Conservation (phyloP, 345 rosid species). For the Capsella bursapastoris region DNA sequence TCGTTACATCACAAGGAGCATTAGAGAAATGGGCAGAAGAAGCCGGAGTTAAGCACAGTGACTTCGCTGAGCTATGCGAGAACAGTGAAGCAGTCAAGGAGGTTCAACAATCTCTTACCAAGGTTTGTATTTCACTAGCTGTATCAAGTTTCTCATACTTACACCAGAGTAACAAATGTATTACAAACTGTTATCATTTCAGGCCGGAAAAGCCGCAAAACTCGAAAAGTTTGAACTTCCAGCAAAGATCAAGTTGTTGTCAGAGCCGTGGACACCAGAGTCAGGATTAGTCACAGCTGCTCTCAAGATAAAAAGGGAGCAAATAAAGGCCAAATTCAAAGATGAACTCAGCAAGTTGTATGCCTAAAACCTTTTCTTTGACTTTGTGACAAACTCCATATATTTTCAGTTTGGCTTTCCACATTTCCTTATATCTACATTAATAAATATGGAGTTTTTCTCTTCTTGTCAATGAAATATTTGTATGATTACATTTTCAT, state of each 20-base stretch:
- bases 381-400: slow-evolving; percentile 14
- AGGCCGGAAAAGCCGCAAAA: slow-evolving; percentile 71
- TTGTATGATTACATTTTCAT: not conserved
- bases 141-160: not conserved
- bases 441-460: slow-evolving; percentile 2
- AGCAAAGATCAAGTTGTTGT: slow-evolving; percentile 68
- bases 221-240: slow-evolving; percentile 83
- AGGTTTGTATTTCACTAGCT: slow-evolving; percentile 54
- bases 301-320: slow-evolving; percentile 26
- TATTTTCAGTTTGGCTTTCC: slow-evolving; percentile 25
- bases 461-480: not conserved
- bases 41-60: slow-evolving; percentile 54
- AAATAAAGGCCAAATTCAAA: slow-evolving; percentile 61
- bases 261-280: slow-evolving; percentile 88
- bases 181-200: slow-evolving; percentile 27
- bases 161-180: not conserved
- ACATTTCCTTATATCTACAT: slow-evolving; percentile 14
- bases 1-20: slow-evolving; percentile 62
- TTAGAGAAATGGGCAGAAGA: slow-evolving; percentile 79
- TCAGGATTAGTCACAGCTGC: slow-evolving; percentile 73
- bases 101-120: slow-evolving; percentile 64
- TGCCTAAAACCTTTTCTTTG: slow-evolving; percentile 38
- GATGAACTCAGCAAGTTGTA: slow-evolving; percentile 71
- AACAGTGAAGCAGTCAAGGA: slow-evolving; percentile 64
- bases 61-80: slow-evolving; percentile 63